Evolutionary conservation across 106 monocot species (phyloP).

Genomic region (Phalaenopsis aphrodite): DNA sequence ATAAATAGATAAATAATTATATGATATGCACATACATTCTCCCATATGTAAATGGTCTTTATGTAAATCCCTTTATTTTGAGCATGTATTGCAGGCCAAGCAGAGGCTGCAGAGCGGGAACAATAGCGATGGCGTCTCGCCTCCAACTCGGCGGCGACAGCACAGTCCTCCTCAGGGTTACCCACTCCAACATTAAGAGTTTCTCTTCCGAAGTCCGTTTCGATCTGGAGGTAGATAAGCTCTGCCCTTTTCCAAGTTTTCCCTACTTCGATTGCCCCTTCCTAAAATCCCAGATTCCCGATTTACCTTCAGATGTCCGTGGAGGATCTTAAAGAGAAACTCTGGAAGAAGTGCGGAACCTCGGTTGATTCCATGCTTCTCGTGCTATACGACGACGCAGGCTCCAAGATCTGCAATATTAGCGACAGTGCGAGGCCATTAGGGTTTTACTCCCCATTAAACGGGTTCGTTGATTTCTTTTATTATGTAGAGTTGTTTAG

Average conservation of each 20-base stretch:
- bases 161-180: conserved; percentile 53
- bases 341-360: conserved; percentile 92
- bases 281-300: background rate
- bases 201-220: conserved; percentile 82
- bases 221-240: conserved; percentile 42
- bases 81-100: background rate
- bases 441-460: conserved; percentile 72
- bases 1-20: no score
- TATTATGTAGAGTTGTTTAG: background rate
- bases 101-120: background rate
- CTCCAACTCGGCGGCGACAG: conserved; percentile 63
- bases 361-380: conserved; percentile 75
- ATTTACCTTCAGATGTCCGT: conserved; percentile 39
- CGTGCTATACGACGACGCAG: conserved; percentile 68
- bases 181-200: conserved; percentile 78
- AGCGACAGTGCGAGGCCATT: conserved; percentile 48
- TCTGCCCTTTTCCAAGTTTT: background rate
- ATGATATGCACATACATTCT: no score
- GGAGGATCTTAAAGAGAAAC: conserved; percentile 74
- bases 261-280: background rate
- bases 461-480: conserved; percentile 43
- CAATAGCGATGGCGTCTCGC: conserved; percentile 38
- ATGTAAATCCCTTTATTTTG: no score
- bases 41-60: no score
- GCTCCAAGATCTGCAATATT: conserved; percentile 60